Evolutionary conservation across 2,329 filamentous ascomycete genomes (phyloP), one percentile per base, ranked within the genome.

Genomic region (Thielaviopsis musarum): DNA sequence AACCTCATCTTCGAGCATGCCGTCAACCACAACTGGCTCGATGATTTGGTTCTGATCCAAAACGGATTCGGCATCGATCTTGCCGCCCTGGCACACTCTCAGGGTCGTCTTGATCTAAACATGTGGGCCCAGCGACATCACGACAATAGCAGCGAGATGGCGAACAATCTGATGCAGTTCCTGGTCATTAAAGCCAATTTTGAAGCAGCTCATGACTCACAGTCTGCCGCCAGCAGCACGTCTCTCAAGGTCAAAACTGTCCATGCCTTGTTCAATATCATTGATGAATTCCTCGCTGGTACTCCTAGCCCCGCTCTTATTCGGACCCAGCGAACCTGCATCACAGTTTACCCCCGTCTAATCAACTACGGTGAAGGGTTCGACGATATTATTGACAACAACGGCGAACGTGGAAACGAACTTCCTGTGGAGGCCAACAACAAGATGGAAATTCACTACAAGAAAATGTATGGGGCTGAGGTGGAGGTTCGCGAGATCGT

Each of bases 391-490:
- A 91, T 98, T 64, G 88, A 97, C 66, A 77, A 79, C 10, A 95
- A 94, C 67, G 87, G 89, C 52, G 80, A 83, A 65, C 81, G 85
- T 21, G 84, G 88, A n/a, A 95, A 97, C 66, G 78, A 81, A 1
- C 78, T 98, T 1, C 85, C 91, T 0, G 77, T 80, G 21, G 82
- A 84, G 22, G 88, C 91, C 58, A 91, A 95, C 65, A 82, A 80
- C 64, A 88, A 89, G 69, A 98, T 98, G 93, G 91, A 97, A 67
- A 89, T 96, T 65, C 85, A 95, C 63, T 98, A 96, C 70, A 96
- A 95, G 71, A 88, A 88, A 67, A 97, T 98, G 91, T 98, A 98
- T 69, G 87, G 88, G 64, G 86, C 88, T 64, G 89, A 96, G 65
- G 83, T 91, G 21, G 85, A 91, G 63, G 87, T 96, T 19, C 82